Evolutionary conservation across 2,329 filamentous ascomycete species (phyloP).

Genomic region (Beauveria varroae): DNA sequence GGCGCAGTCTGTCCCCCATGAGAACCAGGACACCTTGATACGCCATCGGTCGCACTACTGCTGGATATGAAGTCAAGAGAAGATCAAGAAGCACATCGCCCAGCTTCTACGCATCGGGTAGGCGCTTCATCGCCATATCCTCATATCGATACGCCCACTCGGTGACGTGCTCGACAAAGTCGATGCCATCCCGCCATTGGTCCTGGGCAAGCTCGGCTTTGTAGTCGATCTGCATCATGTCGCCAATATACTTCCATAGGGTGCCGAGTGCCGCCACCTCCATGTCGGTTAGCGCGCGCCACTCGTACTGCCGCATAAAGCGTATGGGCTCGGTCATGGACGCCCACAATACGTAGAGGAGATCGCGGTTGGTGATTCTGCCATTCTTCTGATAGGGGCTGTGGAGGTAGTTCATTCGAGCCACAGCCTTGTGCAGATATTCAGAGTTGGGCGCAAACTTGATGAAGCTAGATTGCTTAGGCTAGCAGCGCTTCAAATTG

Average conservation of each 20-base stretch:
- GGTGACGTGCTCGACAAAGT: conserved; percentile 42
- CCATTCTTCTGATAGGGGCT: conserved; percentile 27
- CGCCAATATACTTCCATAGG: conserved; percentile 65
- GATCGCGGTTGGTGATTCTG: conserved; percentile 29
- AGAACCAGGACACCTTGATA: conserved; percentile 47
- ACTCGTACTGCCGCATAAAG: conserved; percentile 61
- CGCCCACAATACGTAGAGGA: conserved; percentile 39
- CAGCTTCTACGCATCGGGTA: conserved; percentile 38
- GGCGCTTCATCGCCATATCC: conserved; percentile 47
- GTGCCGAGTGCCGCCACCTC: conserved; percentile 60
- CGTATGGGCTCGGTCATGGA: conserved; percentile 59
- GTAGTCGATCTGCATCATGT: conserved; percentile 59
- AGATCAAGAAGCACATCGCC: conserved; percentile 55
- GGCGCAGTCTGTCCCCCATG: conserved; percentile 56
- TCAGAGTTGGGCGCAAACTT: conserved; percentile 22
- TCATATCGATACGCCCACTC: conserved; percentile 52
- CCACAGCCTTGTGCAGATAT: conserved; percentile 27
- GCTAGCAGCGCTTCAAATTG: neutral
- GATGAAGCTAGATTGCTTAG: conserved; percentile 20
- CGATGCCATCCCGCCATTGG: conserved; percentile 41
- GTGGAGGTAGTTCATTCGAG: conserved; percentile 34
- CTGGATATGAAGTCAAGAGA: conserved; percentile 48
- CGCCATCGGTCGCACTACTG: conserved; percentile 35
- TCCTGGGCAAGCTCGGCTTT: conserved; percentile 27
- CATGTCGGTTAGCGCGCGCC: conserved; percentile 58